phyloP scores from a whole-genome alignment of 345 rosid species.

The Cardiospermum halicacabum region DNA sequence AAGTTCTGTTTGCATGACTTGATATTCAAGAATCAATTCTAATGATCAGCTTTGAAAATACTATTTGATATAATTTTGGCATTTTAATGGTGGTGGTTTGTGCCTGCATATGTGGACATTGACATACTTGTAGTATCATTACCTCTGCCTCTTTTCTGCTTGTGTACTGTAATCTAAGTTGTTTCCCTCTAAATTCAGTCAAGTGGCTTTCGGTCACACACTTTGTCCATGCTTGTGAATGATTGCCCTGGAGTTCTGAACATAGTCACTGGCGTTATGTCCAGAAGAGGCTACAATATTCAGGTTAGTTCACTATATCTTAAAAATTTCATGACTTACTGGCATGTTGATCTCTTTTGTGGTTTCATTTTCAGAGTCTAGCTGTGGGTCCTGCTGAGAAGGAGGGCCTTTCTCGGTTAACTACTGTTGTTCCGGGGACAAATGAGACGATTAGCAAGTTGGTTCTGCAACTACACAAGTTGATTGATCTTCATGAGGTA shows the following conservation, averaged over 20 bases:
- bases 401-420: slow-evolving; percentile 66
- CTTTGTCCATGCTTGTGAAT: slow-evolving; percentile 73
- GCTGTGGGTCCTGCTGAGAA: slow-evolving; percentile 69
- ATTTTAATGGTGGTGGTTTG: neutral
- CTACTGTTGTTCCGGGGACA: slow-evolving; percentile 75
- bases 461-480: slow-evolving; percentile 64
- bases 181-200: slow-evolving; percentile 38
- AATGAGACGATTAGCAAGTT: slow-evolving; percentile 60
- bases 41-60: neutral
- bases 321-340: neutral
- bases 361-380: slow-evolving; percentile 42
- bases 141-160: neutral
- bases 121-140: neutral
- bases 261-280: slow-evolving; percentile 67
- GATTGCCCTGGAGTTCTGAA: slow-evolving; percentile 88
- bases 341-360: slow-evolving; percentile 5
- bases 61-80: neutral
- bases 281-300: slow-evolving; percentile 86
- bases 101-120: neutral
- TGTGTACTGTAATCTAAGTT: neutral
- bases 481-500: slow-evolving; percentile 68
- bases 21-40: neutral
- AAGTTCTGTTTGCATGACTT: neutral
- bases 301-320: slow-evolving; percentile 43
- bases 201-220: slow-evolving; percentile 75